Evolutionary conservation across 164 flowering plant genomes (phyloP).

Genomic region (Magnolia changhungtana): DNA sequence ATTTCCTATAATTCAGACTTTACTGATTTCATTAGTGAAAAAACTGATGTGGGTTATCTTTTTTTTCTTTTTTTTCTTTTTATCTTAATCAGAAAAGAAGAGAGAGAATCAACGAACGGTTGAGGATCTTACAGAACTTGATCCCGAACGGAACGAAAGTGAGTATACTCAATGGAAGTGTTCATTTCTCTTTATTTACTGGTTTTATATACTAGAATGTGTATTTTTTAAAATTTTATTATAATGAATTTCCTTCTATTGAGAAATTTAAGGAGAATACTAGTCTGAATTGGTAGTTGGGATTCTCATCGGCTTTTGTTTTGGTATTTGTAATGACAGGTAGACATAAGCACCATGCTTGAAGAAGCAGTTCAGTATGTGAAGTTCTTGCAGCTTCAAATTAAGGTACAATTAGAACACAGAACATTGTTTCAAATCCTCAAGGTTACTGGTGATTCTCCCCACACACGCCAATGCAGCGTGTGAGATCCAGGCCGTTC

Average conservation of each 20-base stretch:
- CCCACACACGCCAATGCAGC: neutral
- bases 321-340: constrained; percentile 34
- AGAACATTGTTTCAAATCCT: neutral
- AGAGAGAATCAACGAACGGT: constrained; percentile 78
- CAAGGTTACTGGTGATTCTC: neutral
- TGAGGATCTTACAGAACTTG: constrained; percentile 72
- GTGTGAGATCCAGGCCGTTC: neutral
- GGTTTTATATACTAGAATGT: neutral
- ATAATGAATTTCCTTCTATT: neutral
- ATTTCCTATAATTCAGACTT: neutral
- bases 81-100: constrained; percentile 81
- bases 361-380: constrained; percentile 98
- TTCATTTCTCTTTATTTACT: neutral
- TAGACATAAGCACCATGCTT: constrained; percentile 97
- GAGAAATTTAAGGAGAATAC: neutral
- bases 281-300: too few species aligned
- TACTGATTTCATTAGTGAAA: neutral
- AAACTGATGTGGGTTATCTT: neutral
- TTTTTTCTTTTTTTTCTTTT: neutral
- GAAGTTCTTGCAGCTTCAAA: constrained; percentile 92
- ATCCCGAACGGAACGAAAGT: constrained; percentile 98
- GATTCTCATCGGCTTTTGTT: neutral
- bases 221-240: neutral
- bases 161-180: constrained; percentile 4
- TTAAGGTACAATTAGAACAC: constrained; percentile 57